Evolutionary conservation across 306 rosid genomes (phyloP).

Genomic region (Parietaria judaica): DNA sequence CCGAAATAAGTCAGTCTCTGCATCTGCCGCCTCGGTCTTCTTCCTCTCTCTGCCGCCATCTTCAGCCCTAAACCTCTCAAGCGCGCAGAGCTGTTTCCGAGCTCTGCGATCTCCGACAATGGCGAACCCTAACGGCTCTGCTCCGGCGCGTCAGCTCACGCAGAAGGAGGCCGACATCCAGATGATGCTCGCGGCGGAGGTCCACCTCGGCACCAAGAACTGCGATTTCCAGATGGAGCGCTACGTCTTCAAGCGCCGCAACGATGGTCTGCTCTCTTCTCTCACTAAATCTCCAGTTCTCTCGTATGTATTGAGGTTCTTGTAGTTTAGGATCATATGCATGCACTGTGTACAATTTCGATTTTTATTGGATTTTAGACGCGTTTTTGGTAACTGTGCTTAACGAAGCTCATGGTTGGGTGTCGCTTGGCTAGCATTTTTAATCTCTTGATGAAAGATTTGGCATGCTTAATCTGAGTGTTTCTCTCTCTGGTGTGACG

Average conservation of each 20-base stretch:
- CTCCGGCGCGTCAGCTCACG: conserved; percentile 56
- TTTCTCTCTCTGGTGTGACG: neutral
- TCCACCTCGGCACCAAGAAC: conserved; percentile 82
- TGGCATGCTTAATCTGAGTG: neutral
- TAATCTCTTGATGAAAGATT: too few species aligned
- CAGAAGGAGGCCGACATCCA: conserved; percentile 78
- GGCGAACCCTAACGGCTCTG: conserved; percentile 34
- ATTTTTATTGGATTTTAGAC: neutral
- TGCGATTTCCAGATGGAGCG: conserved; percentile 89
- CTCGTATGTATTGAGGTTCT: neutral
- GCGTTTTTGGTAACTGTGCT: too few species aligned
- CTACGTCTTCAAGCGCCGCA: conserved; percentile 81
- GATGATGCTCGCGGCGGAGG: conserved; percentile 84
- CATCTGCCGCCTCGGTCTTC: too few species aligned
- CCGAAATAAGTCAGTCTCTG: too few species aligned
- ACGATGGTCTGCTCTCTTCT: conserved; percentile 40
- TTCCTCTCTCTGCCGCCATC: neutral
- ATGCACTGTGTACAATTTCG: too few species aligned
- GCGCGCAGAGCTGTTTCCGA: neutral
- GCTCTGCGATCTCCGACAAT: conserved; percentile 16
- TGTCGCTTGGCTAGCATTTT: too few species aligned
- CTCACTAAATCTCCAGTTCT: too few species aligned
- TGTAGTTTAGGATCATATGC: neutral
- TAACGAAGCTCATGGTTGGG: too few species aligned
- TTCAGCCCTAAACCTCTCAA: neutral